phyloP scores from a whole-genome alignment of 345 rosid species.

The Geranium rotundifolium region DNA sequence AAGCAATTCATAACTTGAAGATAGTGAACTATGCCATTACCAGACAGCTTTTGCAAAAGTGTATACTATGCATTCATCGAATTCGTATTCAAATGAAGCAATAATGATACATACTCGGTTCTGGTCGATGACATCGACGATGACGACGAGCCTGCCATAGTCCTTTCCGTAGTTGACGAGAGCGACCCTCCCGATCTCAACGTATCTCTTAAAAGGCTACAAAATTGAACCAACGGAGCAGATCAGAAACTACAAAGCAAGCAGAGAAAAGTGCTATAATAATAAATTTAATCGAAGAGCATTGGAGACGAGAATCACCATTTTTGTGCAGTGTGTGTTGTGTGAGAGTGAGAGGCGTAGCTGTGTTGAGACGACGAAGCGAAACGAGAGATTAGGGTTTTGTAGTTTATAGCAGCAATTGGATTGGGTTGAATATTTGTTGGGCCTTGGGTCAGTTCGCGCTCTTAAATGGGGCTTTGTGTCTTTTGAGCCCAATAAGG shows the following conservation, averaged over 20 bases:
- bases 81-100: background rate
- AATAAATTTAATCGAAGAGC: too few relatives aligned
- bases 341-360: background rate
- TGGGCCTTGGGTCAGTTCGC: background rate
- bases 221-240: background rate
- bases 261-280: too few relatives aligned
- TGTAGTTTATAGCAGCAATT: background rate
- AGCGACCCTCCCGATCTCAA: conserved; percentile 86
- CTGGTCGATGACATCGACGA: conserved; percentile 83
- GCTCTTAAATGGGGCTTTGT: too few relatives aligned
- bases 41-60: too few relatives aligned
- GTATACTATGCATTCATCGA: background rate
- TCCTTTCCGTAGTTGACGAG: conserved; percentile 82
- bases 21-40: too few relatives aligned
- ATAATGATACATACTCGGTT: conserved; percentile 41
- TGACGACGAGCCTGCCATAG: conserved; percentile 74
- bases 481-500: too few relatives aligned
- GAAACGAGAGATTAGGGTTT: conserved; percentile 17
- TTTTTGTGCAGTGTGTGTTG: background rate
- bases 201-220: conserved; percentile 82
- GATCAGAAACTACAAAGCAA: too few relatives aligned
- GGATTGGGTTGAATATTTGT: background rate
- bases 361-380: background rate
- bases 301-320: too few relatives aligned
- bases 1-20: too few relatives aligned